Conservation (phyloP, 2,329 filamentous ascomycete genomes). For the Colletotrichum gloeosporioides region DNA sequence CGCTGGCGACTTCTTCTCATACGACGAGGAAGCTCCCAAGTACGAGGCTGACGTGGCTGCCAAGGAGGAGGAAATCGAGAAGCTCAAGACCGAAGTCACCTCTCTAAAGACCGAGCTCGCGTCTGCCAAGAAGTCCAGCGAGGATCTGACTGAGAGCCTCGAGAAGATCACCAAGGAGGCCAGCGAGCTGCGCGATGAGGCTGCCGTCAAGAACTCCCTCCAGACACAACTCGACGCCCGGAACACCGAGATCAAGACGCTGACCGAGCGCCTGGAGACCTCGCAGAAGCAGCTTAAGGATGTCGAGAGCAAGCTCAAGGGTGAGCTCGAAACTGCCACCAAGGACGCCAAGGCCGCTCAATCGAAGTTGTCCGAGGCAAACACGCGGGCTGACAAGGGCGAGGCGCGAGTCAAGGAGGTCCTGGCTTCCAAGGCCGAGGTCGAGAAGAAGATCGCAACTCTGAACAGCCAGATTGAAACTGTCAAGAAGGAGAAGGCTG, state of each 20-base stretch:
- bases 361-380: conserved; percentile 30
- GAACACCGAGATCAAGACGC: conserved; percentile 51
- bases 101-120: conserved; percentile 73
- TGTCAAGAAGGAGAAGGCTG: conserved; percentile 41
- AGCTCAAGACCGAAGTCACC: conserved; percentile 72
- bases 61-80: conserved; percentile 73
- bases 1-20: conserved; percentile 83
- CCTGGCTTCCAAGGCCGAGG: conserved; percentile 41
- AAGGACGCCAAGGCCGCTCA: conserved; percentile 28
- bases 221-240: conserved; percentile 55
- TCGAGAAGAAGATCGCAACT: conserved; percentile 46
- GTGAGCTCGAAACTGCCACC: conserved; percentile 28
- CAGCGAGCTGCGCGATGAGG: conserved; percentile 47
- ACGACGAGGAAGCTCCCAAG: conserved; percentile 84
- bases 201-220: conserved; percentile 47
- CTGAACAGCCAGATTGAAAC: conserved; percentile 48
- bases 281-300: conserved; percentile 50
- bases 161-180: conserved; percentile 73
- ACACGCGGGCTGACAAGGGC: conserved; percentile 30
- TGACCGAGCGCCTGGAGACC: conserved; percentile 54
- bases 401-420: conserved; percentile 34
- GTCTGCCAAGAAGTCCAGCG: conserved; percentile 72
- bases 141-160: conserved; percentile 69
- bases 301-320: conserved; percentile 40
- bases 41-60: conserved; percentile 77